phyloP scores from a whole-genome alignment of 116 monocot species.

The Papilionanthe hybrid region DNA sequence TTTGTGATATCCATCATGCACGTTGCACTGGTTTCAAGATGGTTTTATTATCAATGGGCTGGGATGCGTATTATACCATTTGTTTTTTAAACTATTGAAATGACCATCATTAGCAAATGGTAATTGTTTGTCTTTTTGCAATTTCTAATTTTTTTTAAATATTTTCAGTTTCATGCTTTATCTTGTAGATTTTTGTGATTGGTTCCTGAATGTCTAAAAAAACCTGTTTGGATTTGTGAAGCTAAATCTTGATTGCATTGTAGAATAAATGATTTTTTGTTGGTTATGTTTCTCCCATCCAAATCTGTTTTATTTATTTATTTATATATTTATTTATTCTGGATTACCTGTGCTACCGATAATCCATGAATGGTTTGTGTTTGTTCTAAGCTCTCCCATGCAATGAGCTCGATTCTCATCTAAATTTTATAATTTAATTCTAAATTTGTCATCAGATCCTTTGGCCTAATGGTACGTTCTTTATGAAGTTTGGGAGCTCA shows the following conservation, averaged over 20 bases:
- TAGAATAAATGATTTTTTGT: neutral
- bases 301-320: neutral
- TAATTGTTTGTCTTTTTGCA: neutral
- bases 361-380: neutral
- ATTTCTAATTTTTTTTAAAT: neutral
- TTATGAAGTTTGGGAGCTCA: conserved; percentile 54
- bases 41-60: neutral
- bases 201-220: neutral
- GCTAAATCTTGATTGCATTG: neutral
- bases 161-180: neutral
- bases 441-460: conserved; percentile 44
- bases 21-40: neutral
- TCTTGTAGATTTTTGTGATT: neutral
- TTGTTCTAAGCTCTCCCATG: neutral
- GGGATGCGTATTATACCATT: neutral
- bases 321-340: too few relatives aligned
- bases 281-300: neutral
- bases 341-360: neutral
- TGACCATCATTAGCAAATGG: too few relatives aligned
- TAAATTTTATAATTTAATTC: neutral
- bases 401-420: neutral
- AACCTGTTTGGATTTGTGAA: neutral
- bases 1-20: too few relatives aligned
- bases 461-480: conserved; percentile 95
- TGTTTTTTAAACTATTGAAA: neutral